Evolutionary conservation across 2,329 filamentous ascomycete genomes (phyloP), one percentile per base, ranked within the genome.

Genomic region (Fusarium camptoceras): DNA sequence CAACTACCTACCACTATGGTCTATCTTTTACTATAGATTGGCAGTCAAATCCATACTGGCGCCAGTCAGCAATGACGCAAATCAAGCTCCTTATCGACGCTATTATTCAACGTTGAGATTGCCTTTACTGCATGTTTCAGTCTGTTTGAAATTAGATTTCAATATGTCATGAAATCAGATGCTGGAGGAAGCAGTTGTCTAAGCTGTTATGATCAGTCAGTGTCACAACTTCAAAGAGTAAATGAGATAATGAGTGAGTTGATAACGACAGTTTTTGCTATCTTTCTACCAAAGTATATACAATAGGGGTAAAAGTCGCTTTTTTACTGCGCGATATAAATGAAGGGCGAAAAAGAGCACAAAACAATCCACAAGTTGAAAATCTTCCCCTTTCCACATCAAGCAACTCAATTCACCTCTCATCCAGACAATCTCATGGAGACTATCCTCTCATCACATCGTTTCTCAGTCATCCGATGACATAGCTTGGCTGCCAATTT

Each of bases 241-340:
- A 42, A 25, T 9, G 6, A 14, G 39, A 34, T 16, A n/a, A 15
- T 7, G 25, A 27, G 22, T 54, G 31, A 18, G 57, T 47, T 51
- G 58, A 50, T 62, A 73, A 69, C 62, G 58, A 69, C 70, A 73
- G 68, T 56, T 44, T 55, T 43, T 53, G 53, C 51, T 58, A 69
- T 67, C 66, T 49, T 54, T 47, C 54, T 69, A 61, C 50, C 31
- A 49, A 57, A 47, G 37, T 65, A 50, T 60, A 48, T 34, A 67
- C 28, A 64, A 66, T 55, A 73, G 64, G 37, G 28, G 48, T 44
- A 71, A 55, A 56, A 25, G 54, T 55, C 66, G 64, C 44, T 43
- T 61, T 61, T 49, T 62, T 48, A 53, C 41, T 69, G 41, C 47
- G 60, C 53, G 55, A 53, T 53, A 37, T 24, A 66, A 71, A 64